A percentile compares a stretch with the other conserved stretches of the same genome.
Evolutionary conservation across 2,329 filamentous ascomycete species (phyloP).

Genomic region (Fusarium chuoi): DNA sequence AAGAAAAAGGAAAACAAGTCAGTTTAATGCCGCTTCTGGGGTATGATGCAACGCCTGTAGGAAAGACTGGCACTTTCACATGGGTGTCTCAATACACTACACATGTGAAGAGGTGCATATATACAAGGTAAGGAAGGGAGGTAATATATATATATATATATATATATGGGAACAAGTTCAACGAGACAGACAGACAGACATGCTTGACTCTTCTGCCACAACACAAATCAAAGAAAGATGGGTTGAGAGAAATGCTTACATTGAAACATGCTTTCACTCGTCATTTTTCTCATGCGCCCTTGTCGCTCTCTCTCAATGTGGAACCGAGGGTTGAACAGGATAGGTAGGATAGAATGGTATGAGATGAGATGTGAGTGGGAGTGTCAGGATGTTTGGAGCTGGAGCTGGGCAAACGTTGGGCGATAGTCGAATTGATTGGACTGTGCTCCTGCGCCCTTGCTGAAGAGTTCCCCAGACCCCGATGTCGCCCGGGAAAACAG

Average conservation of each 20-base stretch:
- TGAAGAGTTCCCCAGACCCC: constrained; percentile 32
- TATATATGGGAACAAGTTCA: constrained; percentile 1
- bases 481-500: constrained; percentile 15
- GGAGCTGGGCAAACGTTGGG: constrained; percentile 34
- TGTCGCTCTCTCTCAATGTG: constrained; percentile 40
- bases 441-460: constrained; percentile 20
- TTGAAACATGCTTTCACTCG: constrained; percentile 41
- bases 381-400: constrained; percentile 37
- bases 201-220: constrained; percentile 12
- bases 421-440: constrained; percentile 38
- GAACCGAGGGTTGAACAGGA: constrained; percentile 30
- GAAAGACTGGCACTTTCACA: constrained; percentile 20
- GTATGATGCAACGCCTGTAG: constrained; percentile 2
- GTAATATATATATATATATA: constrained; percentile 2
- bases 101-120: constrained; percentile 16
- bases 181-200: constrained; percentile 3
- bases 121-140: constrained; percentile 5
- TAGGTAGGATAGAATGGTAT: constrained; percentile 2
- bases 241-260: constrained; percentile 37
- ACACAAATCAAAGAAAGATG: constrained; percentile 14
- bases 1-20: constrained; percentile 51
- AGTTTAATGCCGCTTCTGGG: constrained; percentile 56
- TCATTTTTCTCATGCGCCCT: constrained; percentile 41
- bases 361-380: constrained; percentile 2
- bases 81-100: constrained; percentile 5